A percentile compares a stretch with the other conserved stretches of the same genome.
Evolutionary conservation across 2,329 filamentous ascomycete species (phyloP).

Genomic region (Paraphaeosphaeria minitans): DNA sequence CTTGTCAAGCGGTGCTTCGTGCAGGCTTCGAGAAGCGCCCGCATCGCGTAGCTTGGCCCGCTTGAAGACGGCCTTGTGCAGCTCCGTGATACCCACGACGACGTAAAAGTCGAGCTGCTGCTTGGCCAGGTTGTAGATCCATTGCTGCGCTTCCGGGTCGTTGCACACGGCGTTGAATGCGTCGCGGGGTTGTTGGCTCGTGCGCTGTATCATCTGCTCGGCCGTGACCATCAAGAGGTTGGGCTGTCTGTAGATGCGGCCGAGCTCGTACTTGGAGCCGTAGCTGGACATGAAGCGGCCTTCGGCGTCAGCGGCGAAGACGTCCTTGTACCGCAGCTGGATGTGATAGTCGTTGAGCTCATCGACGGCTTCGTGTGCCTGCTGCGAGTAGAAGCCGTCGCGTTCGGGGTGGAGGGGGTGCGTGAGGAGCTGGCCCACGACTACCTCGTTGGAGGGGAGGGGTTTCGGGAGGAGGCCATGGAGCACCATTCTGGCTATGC

Average conservation of each 20-base stretch:
- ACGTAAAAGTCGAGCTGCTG: slow-evolving; percentile 41
- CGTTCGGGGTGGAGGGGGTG: slow-evolving; percentile 45
- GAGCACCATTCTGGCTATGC: slow-evolving; percentile 32
- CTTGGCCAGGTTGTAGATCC: slow-evolving; percentile 37
- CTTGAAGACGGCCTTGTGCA: slow-evolving; percentile 46
- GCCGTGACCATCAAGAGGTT: slow-evolving; percentile 43
- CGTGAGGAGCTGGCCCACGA: slow-evolving; percentile 44
- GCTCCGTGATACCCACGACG: slow-evolving; percentile 44
- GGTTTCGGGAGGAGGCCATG: slow-evolving; percentile 46
- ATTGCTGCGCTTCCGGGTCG: slow-evolving; percentile 40
- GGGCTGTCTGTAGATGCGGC: slow-evolving; percentile 44
- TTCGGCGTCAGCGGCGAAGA: slow-evolving; percentile 45
- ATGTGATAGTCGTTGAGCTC: slow-evolving; percentile 48
- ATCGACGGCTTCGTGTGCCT: slow-evolving; percentile 41
- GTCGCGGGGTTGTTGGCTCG: slow-evolving; percentile 29
- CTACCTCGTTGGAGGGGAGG: slow-evolving; percentile 39
- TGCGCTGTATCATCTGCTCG: slow-evolving; percentile 47
- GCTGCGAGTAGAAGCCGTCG: slow-evolving; percentile 43
- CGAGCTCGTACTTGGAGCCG: slow-evolving; percentile 46
- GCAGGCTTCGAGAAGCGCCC: slow-evolving; percentile 41
- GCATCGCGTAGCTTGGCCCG: slow-evolving; percentile 43
- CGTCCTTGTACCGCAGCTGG: slow-evolving; percentile 46
- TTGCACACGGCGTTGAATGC: slow-evolving; percentile 42
- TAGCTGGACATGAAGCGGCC: slow-evolving; percentile 47
- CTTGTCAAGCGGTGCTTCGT: slow-evolving; percentile 39